Conservation (phyloP, 2,329 filamentous ascomycete species). For the Colletotrichum eremochloae region DNA sequence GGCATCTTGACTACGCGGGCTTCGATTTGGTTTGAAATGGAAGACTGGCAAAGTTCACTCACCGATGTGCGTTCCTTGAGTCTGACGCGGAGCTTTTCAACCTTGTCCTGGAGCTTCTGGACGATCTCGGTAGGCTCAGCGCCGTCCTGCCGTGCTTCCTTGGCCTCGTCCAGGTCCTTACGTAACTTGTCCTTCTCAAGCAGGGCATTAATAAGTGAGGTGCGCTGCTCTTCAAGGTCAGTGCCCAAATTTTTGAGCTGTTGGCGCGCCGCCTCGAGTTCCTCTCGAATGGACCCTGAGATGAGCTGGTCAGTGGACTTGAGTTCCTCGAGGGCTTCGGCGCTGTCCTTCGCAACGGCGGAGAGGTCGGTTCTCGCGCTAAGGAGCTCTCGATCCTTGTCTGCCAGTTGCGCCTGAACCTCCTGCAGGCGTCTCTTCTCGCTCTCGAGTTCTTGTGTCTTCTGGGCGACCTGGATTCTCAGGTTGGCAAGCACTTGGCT, state of each 20-base stretch:
- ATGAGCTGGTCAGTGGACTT: constrained; percentile 72
- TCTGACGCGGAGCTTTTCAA: constrained; percentile 68
- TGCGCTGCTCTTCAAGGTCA: constrained; percentile 70
- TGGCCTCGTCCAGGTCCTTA: constrained; percentile 64
- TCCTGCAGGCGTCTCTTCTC: constrained; percentile 50
- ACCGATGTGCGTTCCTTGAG: constrained; percentile 72
- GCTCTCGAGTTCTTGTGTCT: constrained; percentile 56
- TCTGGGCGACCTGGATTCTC: constrained; percentile 62
- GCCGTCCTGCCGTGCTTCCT: constrained; percentile 53
- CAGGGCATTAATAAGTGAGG: constrained; percentile 71
- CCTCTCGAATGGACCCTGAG: constrained; percentile 68
- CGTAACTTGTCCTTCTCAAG: constrained; percentile 72
- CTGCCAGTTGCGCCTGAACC: constrained; percentile 63
- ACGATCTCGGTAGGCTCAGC: constrained; percentile 54
- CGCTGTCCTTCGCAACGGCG: constrained; percentile 66
- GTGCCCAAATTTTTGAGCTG: constrained; percentile 63
- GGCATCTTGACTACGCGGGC: constrained; percentile 1
- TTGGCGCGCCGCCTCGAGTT: constrained; percentile 68
- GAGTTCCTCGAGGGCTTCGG: constrained; percentile 68
- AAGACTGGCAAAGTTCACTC: constrained; percentile 51
- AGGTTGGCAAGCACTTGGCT: constrained; percentile 66
- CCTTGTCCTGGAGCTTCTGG: constrained; percentile 64
- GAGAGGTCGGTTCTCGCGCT: constrained; percentile 66
- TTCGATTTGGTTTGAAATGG: not conserved
- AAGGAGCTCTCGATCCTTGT: constrained; percentile 68